Base-by-base conservation (phyloP, 2,329 filamentous ascomycete genomes). In the Arthrocladium fulminans region DNA sequence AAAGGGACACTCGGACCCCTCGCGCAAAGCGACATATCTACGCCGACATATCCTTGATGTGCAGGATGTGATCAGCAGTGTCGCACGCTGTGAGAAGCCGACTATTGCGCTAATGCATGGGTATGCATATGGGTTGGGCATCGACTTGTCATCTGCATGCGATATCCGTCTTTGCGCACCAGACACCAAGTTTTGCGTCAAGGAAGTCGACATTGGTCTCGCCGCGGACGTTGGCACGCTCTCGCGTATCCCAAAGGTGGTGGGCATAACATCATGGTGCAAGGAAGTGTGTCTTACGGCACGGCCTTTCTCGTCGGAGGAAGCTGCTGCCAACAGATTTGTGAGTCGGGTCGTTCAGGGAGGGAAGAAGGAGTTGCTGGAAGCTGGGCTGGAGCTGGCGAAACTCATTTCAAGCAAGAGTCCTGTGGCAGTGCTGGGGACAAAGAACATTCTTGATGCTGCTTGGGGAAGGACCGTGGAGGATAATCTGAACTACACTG, bases 61-160 rank as follows among this genome's bases (percentile, higher is more conserved):
- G 65, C 92, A 98, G 66, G 75, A 77, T 45, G 84, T 81, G 60
- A 81, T 98, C 53, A 75, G 74, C 1, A 76, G 81, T 12, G 71
- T 94, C 46, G 90, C 96, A 65, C 81, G 76, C 57, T 97, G 90
- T 67, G 86, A 92, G 68, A 97, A 97, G 69, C 88, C 88, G 52
- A 86, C 96, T 27, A 84, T 97, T 50, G 83, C 80, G 45, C 81
- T 88, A 17, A 68, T 95, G 55, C 86, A 94, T 60, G 88, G 84
- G 34, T 79, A 89, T 57, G 76, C 82, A 2, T 80, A 86, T 57
- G 88, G 88, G 13, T 73, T 94, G 8, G 86, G 80, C 15, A 83
- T 94, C 54, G 87, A 94, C 62, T 50, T 74, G 6, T 59, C 63
- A 12, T 62, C 63, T 1, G 67, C 69, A 2, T 62, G 66, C 2